Percentiles rank a stretch among this genome's conserved stretches.
Evolutionary conservation across 345 rosid species (phyloP).

Genomic region (Cardamine resedifolia): DNA sequence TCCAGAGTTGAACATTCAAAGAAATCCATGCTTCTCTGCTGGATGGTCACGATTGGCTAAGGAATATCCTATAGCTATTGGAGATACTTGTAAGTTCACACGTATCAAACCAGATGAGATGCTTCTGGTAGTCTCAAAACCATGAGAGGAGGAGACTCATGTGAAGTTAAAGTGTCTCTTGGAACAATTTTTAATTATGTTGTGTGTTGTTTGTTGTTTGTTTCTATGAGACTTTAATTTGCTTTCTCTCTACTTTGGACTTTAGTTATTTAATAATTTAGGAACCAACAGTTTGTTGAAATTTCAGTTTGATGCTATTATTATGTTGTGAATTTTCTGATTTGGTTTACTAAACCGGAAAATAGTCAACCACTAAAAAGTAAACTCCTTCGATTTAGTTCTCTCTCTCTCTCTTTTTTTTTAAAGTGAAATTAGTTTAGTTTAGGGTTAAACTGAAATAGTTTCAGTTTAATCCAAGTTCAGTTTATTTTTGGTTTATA

Average conservation of each 20-base stretch:
- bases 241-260: neutral
- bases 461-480: too few species aligned
- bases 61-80: neutral
- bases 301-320: neutral
- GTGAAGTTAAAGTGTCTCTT: neutral
- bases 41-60: neutral
- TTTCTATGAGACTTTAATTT: neutral
- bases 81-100: neutral
- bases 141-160: neutral
- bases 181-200: neutral
- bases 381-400: too few species aligned
- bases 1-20: neutral
- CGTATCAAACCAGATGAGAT: neutral
- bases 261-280: neutral
- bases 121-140: neutral
- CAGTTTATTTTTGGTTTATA: too few species aligned
- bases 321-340: neutral
- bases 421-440: too few species aligned
- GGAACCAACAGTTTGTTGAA: neutral
- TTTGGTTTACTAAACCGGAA: too few species aligned
- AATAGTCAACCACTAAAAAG: too few species aligned
- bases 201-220: neutral
- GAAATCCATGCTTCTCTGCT: neutral
- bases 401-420: too few species aligned
- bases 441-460: too few species aligned